Percentiles rank a stretch among this genome's conserved stretches.
Conservation (phyloP, 2,329 filamentous ascomycete species). For the Laburnicola sp. region DNA sequence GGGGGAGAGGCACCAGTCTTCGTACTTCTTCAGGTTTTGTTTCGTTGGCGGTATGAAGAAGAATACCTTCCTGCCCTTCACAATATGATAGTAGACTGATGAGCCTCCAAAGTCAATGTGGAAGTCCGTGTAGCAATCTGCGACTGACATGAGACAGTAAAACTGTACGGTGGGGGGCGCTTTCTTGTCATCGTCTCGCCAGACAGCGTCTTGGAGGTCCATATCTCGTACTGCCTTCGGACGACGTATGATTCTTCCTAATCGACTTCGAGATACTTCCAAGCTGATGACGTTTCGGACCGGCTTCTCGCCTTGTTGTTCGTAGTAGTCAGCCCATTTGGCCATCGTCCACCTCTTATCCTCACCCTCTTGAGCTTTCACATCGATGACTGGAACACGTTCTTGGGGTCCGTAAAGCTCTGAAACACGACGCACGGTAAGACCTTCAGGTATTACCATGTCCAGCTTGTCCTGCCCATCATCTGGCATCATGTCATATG, state of each 20-base stretch:
- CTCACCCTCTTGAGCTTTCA: conserved; percentile 68
- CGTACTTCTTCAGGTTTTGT: conserved; percentile 69
- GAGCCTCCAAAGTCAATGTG: conserved; percentile 73
- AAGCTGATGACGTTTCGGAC: conserved; percentile 71
- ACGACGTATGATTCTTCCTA: conserved; percentile 64
- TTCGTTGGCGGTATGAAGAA: conserved; percentile 72
- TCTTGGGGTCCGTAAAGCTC: conserved; percentile 66
- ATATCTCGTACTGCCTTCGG: conserved; percentile 68
- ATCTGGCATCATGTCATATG: conserved; percentile 56
- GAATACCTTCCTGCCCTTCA: conserved; percentile 70
- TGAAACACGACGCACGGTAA: conserved; percentile 66
- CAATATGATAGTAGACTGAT: conserved; percentile 70
- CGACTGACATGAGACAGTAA: conserved; percentile 71
- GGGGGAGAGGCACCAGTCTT: conserved; percentile 70
- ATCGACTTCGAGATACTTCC: conserved; percentile 65
- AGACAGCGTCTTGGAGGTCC: conserved; percentile 59
- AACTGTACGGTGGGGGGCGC: conserved; percentile 67
- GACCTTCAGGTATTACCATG: conserved; percentile 67
- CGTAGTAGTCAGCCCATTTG: conserved; percentile 70
- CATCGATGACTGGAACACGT: conserved; percentile 68
- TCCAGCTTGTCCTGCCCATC: conserved; percentile 67
- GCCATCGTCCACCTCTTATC: conserved; percentile 67
- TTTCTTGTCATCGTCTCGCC: conserved; percentile 58
- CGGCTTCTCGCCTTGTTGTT: conserved; percentile 63
- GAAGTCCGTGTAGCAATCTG: conserved; percentile 72